phyloP scores from a whole-genome alignment of 1,139 yeast genomes.

The Neolecta irregularis region DNA sequence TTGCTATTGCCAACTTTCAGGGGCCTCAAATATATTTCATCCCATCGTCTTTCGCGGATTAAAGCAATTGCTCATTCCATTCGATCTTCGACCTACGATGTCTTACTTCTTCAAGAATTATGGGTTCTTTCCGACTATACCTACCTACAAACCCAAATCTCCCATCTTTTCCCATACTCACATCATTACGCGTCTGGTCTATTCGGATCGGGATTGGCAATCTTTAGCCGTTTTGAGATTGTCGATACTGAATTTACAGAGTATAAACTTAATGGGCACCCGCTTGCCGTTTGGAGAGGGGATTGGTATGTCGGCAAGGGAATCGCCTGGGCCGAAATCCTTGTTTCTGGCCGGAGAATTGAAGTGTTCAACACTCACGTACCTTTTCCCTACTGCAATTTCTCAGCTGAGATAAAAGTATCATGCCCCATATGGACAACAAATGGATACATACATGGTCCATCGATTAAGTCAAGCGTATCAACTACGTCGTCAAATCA shows the following conservation, averaged over 20 bases:
- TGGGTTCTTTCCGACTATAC: constrained; percentile 85
- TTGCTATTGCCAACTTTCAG: constrained; percentile 48
- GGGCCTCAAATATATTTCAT: constrained; percentile 80
- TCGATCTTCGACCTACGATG: constrained; percentile 47
- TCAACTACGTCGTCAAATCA: constrained; percentile 66
- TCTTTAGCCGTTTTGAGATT: constrained; percentile 73
- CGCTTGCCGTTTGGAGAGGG: constrained; percentile 84
- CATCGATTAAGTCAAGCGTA: constrained; percentile 94
- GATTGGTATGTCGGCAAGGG: constrained; percentile 97
- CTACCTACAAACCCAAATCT: constrained; percentile 36
- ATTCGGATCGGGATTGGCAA: constrained; percentile 83
- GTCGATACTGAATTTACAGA: constrained; percentile 61
- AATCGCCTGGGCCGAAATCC: constrained; percentile 57
- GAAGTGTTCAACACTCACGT: constrained; percentile 72
- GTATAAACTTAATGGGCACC: constrained; percentile 85
- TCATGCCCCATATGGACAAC: constrained; percentile 92
- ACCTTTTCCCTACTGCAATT: not conserved
- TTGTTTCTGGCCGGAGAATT: constrained; percentile 40
- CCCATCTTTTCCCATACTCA: constrained; percentile 41
- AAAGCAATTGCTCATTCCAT: constrained; percentile 58
- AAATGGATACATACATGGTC: constrained; percentile 80
- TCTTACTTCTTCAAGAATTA: constrained; percentile 80
- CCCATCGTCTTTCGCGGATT: constrained; percentile 47
- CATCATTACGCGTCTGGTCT: constrained; percentile 63
- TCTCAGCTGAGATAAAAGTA: constrained; percentile 24